Base-by-base conservation (phyloP, 495 filamentous ascomycete genomes). In the Penicillium canariense region DNA sequence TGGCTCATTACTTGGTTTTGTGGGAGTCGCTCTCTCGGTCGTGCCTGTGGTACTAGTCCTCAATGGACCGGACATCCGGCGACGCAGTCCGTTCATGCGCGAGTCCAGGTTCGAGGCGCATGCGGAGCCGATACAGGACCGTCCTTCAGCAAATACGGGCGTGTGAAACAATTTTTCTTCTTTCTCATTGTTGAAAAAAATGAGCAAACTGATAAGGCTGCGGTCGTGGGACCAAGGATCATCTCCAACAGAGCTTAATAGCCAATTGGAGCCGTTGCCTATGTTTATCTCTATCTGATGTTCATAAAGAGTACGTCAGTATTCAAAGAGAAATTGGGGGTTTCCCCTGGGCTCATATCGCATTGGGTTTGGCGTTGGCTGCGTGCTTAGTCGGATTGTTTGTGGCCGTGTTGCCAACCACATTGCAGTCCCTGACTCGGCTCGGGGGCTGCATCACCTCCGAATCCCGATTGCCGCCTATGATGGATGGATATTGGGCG, bases 251-350 rank as follows among this genome's bases (percentile, higher is more conserved):
- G n/a, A n/a, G n/a, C n/a, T n/a, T n/a, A n/a, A n/a, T n/a, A n/a
- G n/a, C 45, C 82, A 4, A 82, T 74, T 62, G 68, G 78, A 25
- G 81, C 83, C 34, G 68, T 84, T 40, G 68, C 77, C 14, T 86
- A 85, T 62, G 84, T 81, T 2, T 80, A 78, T 40, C 68, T 87
- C 0, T 87, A 87, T 64, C 73, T 87, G 26, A 67, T 87, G 30
- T 86, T 87, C 66, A 81, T 81, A 20, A 84, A 84, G 0, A 79
- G 83, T 52, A 73, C 83, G 3, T 63, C 71, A 14, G 78, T 87
- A 5, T 87, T 84, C 52, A 66, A 79, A 30, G 58, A 69, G 18
- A 55, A 69, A 2, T 84, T 84, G 55, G 74, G 77, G 9, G 87
- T 87, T 70, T 75, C 68, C 14, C 67, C 78, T 17, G 82, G 81